Conservation (phyloP, 768 basidiomycete genomes). For the Tylopilus cervinicoccineus region DNA sequence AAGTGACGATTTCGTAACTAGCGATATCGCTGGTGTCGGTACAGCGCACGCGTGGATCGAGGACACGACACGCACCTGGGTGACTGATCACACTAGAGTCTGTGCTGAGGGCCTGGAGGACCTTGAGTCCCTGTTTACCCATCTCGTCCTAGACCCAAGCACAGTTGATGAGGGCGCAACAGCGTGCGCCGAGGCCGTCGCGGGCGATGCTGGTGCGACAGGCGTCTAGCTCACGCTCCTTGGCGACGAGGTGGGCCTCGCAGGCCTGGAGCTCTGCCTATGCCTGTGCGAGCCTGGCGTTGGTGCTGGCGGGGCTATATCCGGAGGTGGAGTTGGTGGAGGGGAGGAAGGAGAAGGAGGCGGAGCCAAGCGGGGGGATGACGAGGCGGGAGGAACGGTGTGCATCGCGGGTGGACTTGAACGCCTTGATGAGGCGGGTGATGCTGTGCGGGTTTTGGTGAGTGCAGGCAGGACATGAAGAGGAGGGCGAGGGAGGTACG, state of each 20-base stretch:
- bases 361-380: conserved; percentile 32
- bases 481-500: conserved; percentile 24
- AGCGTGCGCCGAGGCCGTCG: conserved; percentile 60
- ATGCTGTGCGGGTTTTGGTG: conserved; percentile 44
- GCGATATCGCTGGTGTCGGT: background rate
- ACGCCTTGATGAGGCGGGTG: conserved; percentile 74
- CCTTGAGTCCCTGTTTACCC: conserved; percentile 55
- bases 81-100: background rate
- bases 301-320: conserved; percentile 14
- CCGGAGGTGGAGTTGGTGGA: conserved; percentile 28
- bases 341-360: conserved; percentile 41
- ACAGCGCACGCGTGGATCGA: no score
- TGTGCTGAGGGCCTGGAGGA: conserved; percentile 17
- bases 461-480: background rate
- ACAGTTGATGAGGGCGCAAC: conserved; percentile 63
- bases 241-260: conserved; percentile 65
- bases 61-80: no score
- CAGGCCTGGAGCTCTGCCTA: conserved; percentile 82
- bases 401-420: conserved; percentile 47
- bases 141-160: conserved; percentile 66
- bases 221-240: conserved; percentile 60
- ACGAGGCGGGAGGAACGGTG: conserved; percentile 29
- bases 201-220: conserved; percentile 52
- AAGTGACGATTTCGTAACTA: conserved; percentile 1
- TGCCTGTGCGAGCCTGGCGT: conserved; percentile 54